These are phyloP conservation scores for Selaginella moellendorffii DNA, from an alignment of 75 land plant genomes.

Conservation along the genomic window DNA sequence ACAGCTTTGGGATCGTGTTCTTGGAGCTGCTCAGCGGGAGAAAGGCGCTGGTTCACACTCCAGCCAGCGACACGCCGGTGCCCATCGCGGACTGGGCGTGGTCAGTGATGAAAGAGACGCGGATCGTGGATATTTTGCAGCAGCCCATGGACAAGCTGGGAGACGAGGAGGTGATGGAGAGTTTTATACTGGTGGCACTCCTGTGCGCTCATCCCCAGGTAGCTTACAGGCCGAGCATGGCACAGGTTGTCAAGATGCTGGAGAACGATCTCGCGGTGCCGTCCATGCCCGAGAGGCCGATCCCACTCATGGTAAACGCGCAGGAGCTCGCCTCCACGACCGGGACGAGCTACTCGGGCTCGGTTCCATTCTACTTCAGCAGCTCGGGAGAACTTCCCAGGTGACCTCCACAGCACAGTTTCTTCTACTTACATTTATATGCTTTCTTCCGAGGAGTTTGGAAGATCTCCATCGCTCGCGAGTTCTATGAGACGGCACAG, in stretches of 20 bases:
- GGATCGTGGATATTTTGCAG: neutral
- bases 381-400: neutral
- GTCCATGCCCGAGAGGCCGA: slow-evolving; percentile 18
- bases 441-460: too few species aligned
- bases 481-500: too few species aligned
- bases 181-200: slow-evolving; percentile 18
- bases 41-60: neutral
- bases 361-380: neutral
- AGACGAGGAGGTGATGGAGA: neutral
- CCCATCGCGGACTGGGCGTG: slow-evolving; percentile 8
- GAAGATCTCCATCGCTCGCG: too few species aligned
- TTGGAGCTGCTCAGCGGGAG: slow-evolving; percentile 15
- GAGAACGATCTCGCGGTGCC: slow-evolving; percentile 19
- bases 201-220: slow-evolving; percentile 31
- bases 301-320: slow-evolving; percentile 9
- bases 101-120: slow-evolving; percentile 2
- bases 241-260: slow-evolving; percentile 18
- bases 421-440: too few species aligned
- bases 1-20: slow-evolving; percentile 24
- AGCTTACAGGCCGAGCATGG: slow-evolving; percentile 24
- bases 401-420: too few species aligned
- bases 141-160: slow-evolving; percentile 1
- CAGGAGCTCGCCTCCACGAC: slow-evolving; percentile 5
- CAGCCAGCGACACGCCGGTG: neutral
- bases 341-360: neutral